phyloP scores from a whole-genome alignment of 257 asterid species.

The Perilla frutescens region DNA sequence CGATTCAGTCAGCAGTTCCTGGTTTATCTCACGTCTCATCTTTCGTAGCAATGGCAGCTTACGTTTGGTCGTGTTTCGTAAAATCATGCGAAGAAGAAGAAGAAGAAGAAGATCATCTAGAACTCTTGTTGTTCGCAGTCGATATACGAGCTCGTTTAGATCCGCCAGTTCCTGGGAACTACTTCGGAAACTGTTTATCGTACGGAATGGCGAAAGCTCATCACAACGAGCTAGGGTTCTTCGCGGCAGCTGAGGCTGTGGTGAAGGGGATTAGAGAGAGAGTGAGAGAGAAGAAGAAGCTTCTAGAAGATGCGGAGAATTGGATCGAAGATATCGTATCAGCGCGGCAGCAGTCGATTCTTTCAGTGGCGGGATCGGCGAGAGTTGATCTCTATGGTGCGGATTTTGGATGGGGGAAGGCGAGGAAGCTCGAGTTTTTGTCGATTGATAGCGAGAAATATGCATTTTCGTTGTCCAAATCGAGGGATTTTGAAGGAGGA shows the following conservation, averaged over 20 bases:
- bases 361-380: constrained; percentile 45
- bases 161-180: constrained; percentile 40
- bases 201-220: constrained; percentile 23
- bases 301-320: constrained; percentile 29
- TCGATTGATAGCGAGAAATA: constrained; percentile 46
- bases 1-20: constrained; percentile 32
- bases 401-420: constrained; percentile 57
- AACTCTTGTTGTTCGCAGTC: constrained; percentile 37
- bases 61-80: constrained; percentile 47
- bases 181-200: constrained; percentile 41
- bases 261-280: constrained; percentile 34
- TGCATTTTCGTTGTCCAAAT: constrained; percentile 39
- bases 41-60: constrained; percentile 48
- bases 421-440: constrained; percentile 42
- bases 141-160: constrained; percentile 39
- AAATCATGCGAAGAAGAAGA: constrained; percentile 34
- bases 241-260: constrained; percentile 31
- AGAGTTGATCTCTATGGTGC: constrained; percentile 36
- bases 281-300: constrained; percentile 28
- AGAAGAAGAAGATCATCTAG: constrained; percentile 16
- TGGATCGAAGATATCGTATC: background rate
- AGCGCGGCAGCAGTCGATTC: background rate
- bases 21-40: constrained; percentile 40
- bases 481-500: constrained; percentile 33
- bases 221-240: constrained; percentile 34